phyloP scores from a whole-genome alignment of 2,329 filamentous ascomycete genomes.

The Calonectria pauciramosa region DNA sequence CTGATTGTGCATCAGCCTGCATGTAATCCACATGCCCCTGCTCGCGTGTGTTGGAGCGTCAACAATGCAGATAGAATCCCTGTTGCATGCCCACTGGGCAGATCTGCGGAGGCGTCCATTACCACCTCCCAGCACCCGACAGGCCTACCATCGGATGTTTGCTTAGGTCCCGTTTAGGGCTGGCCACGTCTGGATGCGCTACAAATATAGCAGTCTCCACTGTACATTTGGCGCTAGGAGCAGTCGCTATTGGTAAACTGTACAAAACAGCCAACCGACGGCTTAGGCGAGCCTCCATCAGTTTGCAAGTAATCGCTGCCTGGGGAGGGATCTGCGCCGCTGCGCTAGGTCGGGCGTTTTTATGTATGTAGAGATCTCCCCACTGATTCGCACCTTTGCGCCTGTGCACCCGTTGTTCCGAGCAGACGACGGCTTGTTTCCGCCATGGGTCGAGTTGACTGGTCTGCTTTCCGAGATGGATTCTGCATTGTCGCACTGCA shows the following conservation, averaged over 20 bases:
- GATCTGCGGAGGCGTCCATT: not conserved
- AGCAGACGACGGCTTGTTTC: constrained; percentile 1
- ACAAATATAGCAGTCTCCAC: constrained; percentile 5
- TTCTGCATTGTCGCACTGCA: not conserved
- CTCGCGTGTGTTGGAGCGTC: not conserved
- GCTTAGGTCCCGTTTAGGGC: not conserved
- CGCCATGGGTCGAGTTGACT: not conserved
- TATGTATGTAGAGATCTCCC: constrained; percentile 10
- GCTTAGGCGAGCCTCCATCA: not conserved
- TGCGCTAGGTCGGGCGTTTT: constrained; percentile 8
- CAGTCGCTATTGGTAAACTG: not conserved
- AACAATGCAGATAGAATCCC: not conserved
- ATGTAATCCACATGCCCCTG: not conserved
- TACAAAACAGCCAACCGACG: constrained; percentile 1
- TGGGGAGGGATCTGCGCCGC: not conserved
- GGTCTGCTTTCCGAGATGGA: not conserved
- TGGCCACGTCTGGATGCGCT: not conserved
- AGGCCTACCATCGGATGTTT: not conserved
- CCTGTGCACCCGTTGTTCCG: not conserved
- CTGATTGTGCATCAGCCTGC: constrained; percentile 12
- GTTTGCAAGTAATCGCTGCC: not conserved
- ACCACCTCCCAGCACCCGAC: not conserved
- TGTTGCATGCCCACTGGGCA: not conserved
- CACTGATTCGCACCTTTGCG: not conserved
- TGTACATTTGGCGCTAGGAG: not conserved